Base-by-base conservation (phyloP, 1,284 basidiomycete genomes). In the Salmacisia buchloeana region DNA sequence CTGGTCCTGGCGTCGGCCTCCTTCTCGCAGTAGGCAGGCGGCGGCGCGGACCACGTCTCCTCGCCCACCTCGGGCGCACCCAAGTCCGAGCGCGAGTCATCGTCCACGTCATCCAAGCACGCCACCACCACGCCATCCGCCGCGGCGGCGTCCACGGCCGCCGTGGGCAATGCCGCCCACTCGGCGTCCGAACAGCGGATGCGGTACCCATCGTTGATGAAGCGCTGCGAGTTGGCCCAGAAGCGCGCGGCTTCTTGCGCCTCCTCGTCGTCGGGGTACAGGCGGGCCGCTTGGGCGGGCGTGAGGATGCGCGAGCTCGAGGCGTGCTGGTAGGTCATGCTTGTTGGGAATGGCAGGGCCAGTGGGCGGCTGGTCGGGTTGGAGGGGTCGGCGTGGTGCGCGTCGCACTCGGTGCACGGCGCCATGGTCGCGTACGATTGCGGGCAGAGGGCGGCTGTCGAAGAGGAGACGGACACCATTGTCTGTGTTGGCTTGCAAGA, bases 11-110 rank as follows among this genome's bases (percentile, higher is more conserved):
- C 12, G 1, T 38, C 39, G 18, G 39, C 15, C 5, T n/a, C 15
- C 5, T 15, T 43, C 39, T 43, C 49, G 6, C 34, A 2, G 49
- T 54, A 54, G 1, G 49, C 4, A 3, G 49, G 49, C 25, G 49
- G 49, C 4, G 49, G 49, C 31, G 49, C 29, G 27, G 7, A 15
- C 49, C 49, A 54, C 3, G 25, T 54, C 29, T 31, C 1, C 29
- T 54, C 49, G 27, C 34, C 49, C 15, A 54, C 27, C 49, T 54
- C 49, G 12, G 49, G 49, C 29, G 49, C 49, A 25, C 49, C 49
- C 49, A 54, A 54, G 4, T 54, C 49, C 27, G 49, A 54, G 4
- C 49, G 49, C 27, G 49, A 54, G 34, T 54, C 49, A 33, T 54
- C 49, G 4, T 54, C 49, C 2, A 13, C 27, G 13, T 33, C 29